A percentile compares a stretch with the other conserved stretches of the same genome.
Conservation (phyloP, 2,329 filamentous ascomycete species). For the Colletotrichum tropicale region DNA sequence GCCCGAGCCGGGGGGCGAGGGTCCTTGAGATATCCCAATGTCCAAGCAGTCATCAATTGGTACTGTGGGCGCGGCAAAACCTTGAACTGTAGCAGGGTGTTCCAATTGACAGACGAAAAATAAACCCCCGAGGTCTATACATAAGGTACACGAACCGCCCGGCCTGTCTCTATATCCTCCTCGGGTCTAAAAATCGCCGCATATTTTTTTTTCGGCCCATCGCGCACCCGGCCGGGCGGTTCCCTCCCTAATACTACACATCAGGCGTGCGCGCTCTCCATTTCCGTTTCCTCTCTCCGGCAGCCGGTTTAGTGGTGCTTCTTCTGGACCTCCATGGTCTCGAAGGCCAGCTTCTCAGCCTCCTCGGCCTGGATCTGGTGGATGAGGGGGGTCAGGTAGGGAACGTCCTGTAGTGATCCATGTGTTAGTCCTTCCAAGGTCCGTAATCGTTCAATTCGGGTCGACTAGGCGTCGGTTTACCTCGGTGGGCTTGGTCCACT, state of each 20-base stretch:
- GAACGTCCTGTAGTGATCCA: slow-evolving; percentile 46
- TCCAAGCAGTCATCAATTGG: slow-evolving; percentile 10
- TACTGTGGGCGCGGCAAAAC: slow-evolving; percentile 4
- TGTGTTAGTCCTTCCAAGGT: slow-evolving; percentile 17
- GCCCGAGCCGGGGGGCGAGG: not conserved
- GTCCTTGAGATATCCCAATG: not conserved
- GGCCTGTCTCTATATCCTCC: not conserved
- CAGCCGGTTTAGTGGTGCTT: slow-evolving; percentile 38
- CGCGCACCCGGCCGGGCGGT: slow-evolving; percentile 16
- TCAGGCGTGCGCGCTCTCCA: slow-evolving; percentile 9
- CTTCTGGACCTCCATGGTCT: slow-evolving; percentile 55
- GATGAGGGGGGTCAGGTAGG: slow-evolving; percentile 60
- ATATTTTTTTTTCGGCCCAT: not conserved
- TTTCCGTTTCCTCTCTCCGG: not conserved
- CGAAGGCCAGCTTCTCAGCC: slow-evolving; percentile 57
- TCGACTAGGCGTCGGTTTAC: slow-evolving; percentile 34
- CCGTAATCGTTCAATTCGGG: not conserved
- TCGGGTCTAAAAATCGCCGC: slow-evolving; percentile 8
- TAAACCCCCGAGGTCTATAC: slow-evolving; percentile 23
- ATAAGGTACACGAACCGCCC: slow-evolving; percentile 22
- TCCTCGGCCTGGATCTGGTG: slow-evolving; percentile 53
- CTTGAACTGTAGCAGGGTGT: slow-evolving; percentile 12
- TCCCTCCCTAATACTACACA: slow-evolving; percentile 18
- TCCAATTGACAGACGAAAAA: slow-evolving; percentile 20
- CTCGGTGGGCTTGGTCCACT: slow-evolving; percentile 64